A percentile compares a stretch with the other conserved stretches of the same genome.
These are phyloP conservation scores for Cladophialophora psammophila DNA, from an alignment of 2,329 filamentous ascomycete species.

Conservation along the genomic window DNA sequence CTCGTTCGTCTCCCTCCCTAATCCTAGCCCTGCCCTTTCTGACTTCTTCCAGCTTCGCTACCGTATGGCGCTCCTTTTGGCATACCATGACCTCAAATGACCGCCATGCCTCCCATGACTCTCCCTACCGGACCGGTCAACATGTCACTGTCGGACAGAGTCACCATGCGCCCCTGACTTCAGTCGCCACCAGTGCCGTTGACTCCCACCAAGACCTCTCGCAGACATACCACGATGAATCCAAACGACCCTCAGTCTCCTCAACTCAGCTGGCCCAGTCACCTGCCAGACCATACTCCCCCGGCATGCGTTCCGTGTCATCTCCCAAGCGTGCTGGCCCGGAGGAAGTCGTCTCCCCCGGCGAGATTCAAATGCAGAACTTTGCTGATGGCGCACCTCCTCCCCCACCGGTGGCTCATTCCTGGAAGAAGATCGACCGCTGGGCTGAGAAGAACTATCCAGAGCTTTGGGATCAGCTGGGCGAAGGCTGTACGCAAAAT, in stretches of 20 bases:
- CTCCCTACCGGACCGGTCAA: constrained; percentile 86
- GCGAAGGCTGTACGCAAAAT: constrained; percentile 90
- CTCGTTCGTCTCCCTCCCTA: constrained; percentile 29
- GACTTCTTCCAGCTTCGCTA: constrained; percentile 35
- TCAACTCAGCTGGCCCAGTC: constrained; percentile 64
- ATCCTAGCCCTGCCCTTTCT: constrained; percentile 11
- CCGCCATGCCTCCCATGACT: constrained; percentile 91
- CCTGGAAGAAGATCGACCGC: constrained; percentile 90
- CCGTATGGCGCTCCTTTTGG: constrained; percentile 88
- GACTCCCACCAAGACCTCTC: constrained; percentile 88
- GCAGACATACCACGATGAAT: constrained; percentile 79
- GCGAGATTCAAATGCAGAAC: constrained; percentile 95
- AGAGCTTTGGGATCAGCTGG: constrained; percentile 90
- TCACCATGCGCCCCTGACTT: constrained; percentile 81
- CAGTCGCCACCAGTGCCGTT: constrained; percentile 81
- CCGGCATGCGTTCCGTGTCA: constrained; percentile 78
- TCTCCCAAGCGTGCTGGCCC: constrained; percentile 36
- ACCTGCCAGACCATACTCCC: constrained; percentile 79
- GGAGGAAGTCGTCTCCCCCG: constrained; percentile 61
- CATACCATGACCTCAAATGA: constrained; percentile 82
- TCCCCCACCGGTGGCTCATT: constrained; percentile 84
- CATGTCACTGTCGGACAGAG: constrained; percentile 88
- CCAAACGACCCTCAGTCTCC: constrained; percentile 59
- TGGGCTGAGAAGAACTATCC: constrained; percentile 97
- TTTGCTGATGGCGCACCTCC: constrained; percentile 92